phyloP scores from a whole-genome alignment of 2,329 filamentous ascomycete genomes.

The Exophiala spinifera region DNA sequence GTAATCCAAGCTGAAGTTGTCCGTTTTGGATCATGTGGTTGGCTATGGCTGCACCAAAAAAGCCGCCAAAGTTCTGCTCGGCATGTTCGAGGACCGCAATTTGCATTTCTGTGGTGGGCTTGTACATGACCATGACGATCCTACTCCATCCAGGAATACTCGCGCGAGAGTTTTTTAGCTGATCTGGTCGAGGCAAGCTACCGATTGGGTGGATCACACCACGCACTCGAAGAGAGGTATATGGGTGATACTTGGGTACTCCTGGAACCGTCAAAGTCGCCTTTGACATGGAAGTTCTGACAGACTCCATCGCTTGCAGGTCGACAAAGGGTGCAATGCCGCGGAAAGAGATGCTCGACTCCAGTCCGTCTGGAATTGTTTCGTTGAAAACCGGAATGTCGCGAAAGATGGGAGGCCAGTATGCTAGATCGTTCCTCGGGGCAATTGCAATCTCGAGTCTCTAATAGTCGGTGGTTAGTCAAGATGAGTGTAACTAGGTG shows the following conservation, averaged over 20 bases:
- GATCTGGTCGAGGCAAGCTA: constrained; percentile 3
- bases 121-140: constrained; percentile 38
- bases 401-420: constrained; percentile 26
- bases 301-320: constrained; percentile 1
- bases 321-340: constrained; percentile 27
- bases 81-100: constrained; percentile 26
- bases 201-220: constrained; percentile 38
- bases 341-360: constrained; percentile 15
- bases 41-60: constrained; percentile 16
- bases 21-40: constrained; percentile 6
- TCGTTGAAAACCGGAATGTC: constrained; percentile 23
- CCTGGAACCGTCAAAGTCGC: constrained; percentile 4
- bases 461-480: constrained; percentile 5
- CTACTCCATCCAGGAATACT: constrained; percentile 38
- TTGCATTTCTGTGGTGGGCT: constrained; percentile 25
- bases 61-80: constrained; percentile 19
- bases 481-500: background rate
- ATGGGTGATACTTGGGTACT: constrained; percentile 26
- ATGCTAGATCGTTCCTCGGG: constrained; percentile 11
- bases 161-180: background rate
- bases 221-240: constrained; percentile 30
- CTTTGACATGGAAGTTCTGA: background rate
- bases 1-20: background rate
- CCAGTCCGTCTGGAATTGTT: constrained; percentile 13
- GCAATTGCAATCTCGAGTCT: constrained; percentile 23